Evolutionary conservation across 1,284 basidiomycete species (phyloP), one percentile per base, ranked within the genome.

Genomic region (Omphalotus olearius): DNA sequence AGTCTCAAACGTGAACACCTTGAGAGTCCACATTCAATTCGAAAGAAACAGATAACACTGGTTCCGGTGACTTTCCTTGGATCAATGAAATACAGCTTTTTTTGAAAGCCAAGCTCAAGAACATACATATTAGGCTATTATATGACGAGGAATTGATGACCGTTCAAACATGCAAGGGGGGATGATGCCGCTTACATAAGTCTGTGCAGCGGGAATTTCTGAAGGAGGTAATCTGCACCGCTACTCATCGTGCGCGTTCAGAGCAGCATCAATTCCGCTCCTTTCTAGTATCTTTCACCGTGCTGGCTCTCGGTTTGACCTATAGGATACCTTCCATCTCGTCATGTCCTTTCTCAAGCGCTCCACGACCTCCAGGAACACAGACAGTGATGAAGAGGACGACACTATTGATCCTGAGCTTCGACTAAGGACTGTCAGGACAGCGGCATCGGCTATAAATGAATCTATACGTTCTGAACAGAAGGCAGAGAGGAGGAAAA

Each of bases 391-490:
- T 56, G 79, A 84, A 59, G 63, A 76, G 60, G 78, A 82, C 61
- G 75, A 80, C 40, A 73, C 72, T 49, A 86, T 94, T 60, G 92
- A 95, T 74, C 88, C 90, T 13, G 84, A 92, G 61, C 77, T 93
- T 6, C 84, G 90, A 30, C 76, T 97, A 50, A 82, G 91, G 50
- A 94, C 93, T 0, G 90, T 93, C 17, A 83, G 87, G 58, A 96
- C 93, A 1, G 93, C 93, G 1, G 85, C 89, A 11, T 91, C 88
- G 16, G 91, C 90, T 26, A 85, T 96, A 58, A 88, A 90, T 58
- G 91, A 94, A 70, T 89, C 87, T 7, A 84, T 90, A 48, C 79
- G 81, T 47, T 80, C 85, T 43, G 93, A 96, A 64, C 78, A 83
- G 57, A 77, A 85, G 48, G 82, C 84, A 7, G 80, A 86, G 61